Evolutionary conservation across 1,139 yeast species (phyloP), one percentile per base, ranked within the genome.

Genomic region (Pichia sp.): DNA sequence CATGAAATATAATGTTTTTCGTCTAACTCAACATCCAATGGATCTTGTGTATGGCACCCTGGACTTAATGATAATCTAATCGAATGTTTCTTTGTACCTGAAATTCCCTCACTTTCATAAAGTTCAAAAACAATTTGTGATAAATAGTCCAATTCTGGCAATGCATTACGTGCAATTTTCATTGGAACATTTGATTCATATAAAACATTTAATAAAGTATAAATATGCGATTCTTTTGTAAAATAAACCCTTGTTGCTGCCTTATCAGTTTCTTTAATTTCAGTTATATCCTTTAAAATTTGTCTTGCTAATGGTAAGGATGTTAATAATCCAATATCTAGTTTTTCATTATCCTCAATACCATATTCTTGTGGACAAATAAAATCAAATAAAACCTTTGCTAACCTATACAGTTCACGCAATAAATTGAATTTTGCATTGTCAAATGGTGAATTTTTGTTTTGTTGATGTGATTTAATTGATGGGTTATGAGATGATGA

Each of bases 311-410:
- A 76, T 2, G 99, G 99, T 62, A 95, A 76, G 1, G 97, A 89
- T 0, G 99, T 95, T 61, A 95, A 75, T 55, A 95, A 73, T 2
- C 99, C 99, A 72, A 95, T 95, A 67, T 95, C 99, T 56, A 95
- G 76, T 67, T 95, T 95, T 67, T 95, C 99, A 65, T 87, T 87
- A 64, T 90, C 96, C 59, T 91, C 91, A 60, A 95, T 95, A 58
- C 99, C 99, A 66, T 95, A 95, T 66, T 95, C 99, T 69, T 95
- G 98, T 14, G 99, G 99, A 69, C 99, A 93, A 50, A 95, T 90
- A 64, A 93, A 93, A 70, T 95, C 99, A 71, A 95, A 95, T 58
- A 95, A 72, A 5, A 95, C 96, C 68, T 95, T 95, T 0, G 97
- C 88, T 52, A 95, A 75, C 58, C 93, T 76, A 68, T 91, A 95